A percentile compares a stretch with the other conserved stretches of the same genome.
Evolutionary conservation across 306 rosid genomes (phyloP).

Genomic region (Cercis canadensis): DNA sequence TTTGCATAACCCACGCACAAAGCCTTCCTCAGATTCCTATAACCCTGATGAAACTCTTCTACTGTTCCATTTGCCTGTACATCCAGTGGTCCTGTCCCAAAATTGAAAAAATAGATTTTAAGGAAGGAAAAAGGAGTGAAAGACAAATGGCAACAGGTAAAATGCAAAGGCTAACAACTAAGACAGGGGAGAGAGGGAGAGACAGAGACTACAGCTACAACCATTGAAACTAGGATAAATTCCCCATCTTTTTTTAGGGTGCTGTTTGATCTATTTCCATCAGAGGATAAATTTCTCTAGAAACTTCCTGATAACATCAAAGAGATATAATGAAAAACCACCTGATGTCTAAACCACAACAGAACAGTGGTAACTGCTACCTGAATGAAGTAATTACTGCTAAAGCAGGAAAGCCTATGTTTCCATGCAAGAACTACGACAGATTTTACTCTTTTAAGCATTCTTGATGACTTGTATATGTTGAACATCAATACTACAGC

Average conservation of each 20-base stretch:
- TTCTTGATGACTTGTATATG: too few species aligned
- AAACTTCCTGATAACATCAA: constrained; percentile 13
- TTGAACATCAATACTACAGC: too few species aligned
- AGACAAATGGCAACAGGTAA: neutral
- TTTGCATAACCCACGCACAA: constrained; percentile 90
- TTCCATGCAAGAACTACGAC: too few species aligned
- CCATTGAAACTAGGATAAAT: too few species aligned
- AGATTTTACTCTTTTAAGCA: too few species aligned
- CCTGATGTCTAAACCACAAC: too few species aligned
- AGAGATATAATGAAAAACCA: neutral
- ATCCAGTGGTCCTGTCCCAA: constrained; percentile 64
- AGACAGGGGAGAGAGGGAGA: neutral
- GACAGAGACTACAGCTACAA: neutral
- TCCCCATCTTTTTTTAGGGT: too few species aligned
- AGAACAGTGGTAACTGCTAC: too few species aligned
- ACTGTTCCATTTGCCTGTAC: constrained; percentile 54
- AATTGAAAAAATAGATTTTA: constrained; percentile 22
- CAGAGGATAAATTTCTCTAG: constrained; percentile 20
- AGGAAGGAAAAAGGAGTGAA: constrained; percentile 16
- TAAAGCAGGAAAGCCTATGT: too few species aligned
- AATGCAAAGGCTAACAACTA: neutral
- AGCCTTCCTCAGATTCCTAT: constrained; percentile 82
- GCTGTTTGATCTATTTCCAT: too few species aligned
- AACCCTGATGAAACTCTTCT: constrained; percentile 55
- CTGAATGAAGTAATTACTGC: too few species aligned